Evolutionary conservation across 805 yeast species (phyloP), one percentile per base, ranked within the genome.

Genomic region (Candida ficus): DNA sequence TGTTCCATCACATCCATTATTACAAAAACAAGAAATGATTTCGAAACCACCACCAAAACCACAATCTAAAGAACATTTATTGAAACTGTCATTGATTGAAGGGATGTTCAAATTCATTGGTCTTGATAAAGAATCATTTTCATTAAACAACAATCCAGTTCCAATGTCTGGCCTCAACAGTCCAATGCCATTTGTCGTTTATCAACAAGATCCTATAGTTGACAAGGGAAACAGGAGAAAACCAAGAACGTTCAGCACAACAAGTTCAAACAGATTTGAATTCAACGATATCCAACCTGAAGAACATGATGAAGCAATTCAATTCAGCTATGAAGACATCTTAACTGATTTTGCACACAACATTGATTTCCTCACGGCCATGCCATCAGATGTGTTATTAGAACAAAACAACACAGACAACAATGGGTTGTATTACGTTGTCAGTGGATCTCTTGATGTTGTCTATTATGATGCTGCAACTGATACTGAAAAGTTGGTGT

Each of bases 401-500:
- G 71, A 77, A 39, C 85, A 84, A 45, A 78, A 82, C 16, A 37
- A 35, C 37, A 74, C 79, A 12, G 70, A 73, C 36, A 77, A 81
- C 35, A 76, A 80, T 2, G 99, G 98, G 0, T 58, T 91, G 11
- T 87, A 70, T 56, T 91, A 83, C 54, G 80, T 91, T 5, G 75
- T 91, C 37, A 83, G 82, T 41, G 99, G 99, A 3, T 52, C 69
- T 5, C 62, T 91, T 28, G 88, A 83, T 32, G 85, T 88, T 0
- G 64, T 68, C 7, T 72, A 72, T 48, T 56, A 58, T n/a, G 72
- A 69, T 34, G n/a, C 43, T 2, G 26, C 42, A 10, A 49, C 52
- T 17, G 57, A 49, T 5, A 52, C 50, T 23, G 70, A 68, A 29
- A 71, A 68, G 29, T 59, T 61, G 22, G 50, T 86, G 2, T 81